Conservation (phyloP, 495 filamentous ascomycete species). For the Elaphomyces granulatus region DNA sequence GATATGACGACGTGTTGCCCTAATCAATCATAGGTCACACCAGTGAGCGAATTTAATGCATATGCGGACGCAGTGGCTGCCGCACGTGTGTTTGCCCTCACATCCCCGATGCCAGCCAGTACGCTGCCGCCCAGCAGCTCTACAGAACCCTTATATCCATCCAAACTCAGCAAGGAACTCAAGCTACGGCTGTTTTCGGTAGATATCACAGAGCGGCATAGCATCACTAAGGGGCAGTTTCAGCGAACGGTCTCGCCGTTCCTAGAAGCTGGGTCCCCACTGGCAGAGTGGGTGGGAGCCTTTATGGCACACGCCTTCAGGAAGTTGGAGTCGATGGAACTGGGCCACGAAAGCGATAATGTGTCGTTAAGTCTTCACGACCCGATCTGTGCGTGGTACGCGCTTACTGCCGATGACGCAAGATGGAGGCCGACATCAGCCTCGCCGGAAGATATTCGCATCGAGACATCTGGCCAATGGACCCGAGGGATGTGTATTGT, state of each 20-base stretch:
- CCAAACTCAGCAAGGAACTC: conserved; percentile 45
- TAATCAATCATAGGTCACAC: conserved; percentile 38
- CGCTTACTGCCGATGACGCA: conserved; percentile 39
- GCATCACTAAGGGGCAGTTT: conserved; percentile 47
- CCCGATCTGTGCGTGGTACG: conserved; percentile 78
- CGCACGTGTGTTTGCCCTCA: conserved; percentile 79
- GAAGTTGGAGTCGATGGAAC: conserved; percentile 50
- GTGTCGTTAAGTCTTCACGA: conserved; percentile 69
- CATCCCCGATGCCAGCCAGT: conserved; percentile 54
- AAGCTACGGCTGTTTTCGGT: conserved; percentile 74
- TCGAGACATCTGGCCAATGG: conserved; percentile 89
- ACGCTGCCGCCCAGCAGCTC: conserved; percentile 49
- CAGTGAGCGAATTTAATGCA: conserved; percentile 70
- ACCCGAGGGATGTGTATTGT: conserved; percentile 80
- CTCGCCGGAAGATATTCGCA: conserved; percentile 54
- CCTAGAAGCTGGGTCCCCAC: conserved; percentile 45
- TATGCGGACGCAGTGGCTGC: conserved; percentile 73
- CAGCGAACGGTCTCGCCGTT: conserved; percentile 36
- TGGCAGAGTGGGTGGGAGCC: conserved; percentile 66
- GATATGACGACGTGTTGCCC: conserved; percentile 2
- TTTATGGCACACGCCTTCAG: conserved; percentile 66
- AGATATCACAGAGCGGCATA: conserved; percentile 72
- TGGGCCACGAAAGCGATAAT: conserved; percentile 35
- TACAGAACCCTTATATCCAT: conserved; percentile 50
- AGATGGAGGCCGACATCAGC: conserved; percentile 28